Percentiles rank a stretch among this genome's conserved stretches.
Conservation (phyloP, 352 stramenopile species). For the Phytophthora tubulina region DNA sequence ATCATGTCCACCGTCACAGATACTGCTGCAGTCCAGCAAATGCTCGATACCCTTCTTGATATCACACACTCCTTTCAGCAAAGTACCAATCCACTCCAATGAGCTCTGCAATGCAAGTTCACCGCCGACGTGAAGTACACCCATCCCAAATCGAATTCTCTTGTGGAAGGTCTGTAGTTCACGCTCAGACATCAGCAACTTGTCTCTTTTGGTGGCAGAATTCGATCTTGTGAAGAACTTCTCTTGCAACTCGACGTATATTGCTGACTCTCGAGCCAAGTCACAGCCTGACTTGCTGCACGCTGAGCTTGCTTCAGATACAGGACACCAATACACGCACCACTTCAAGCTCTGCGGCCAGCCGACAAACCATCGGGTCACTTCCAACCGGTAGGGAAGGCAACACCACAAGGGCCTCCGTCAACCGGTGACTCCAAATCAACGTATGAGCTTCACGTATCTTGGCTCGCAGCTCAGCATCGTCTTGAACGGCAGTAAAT, state of each 20-base stretch:
- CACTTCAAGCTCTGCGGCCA: conserved; percentile 40
- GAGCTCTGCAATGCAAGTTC: conserved; percentile 33
- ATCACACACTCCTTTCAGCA: conserved; percentile 34
- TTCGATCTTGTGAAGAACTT: conserved; percentile 20
- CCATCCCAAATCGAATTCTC: conserved; percentile 46
- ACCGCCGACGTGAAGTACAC: conserved; percentile 44
- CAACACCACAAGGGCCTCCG: conserved; percentile 19
- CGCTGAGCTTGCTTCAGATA: conserved; percentile 35
- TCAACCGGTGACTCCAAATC: conserved; percentile 49
- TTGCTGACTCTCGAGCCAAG: conserved; percentile 37
- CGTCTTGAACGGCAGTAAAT: conserved; percentile 19
- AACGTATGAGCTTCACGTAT: conserved; percentile 31
- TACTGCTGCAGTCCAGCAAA: conserved; percentile 32
- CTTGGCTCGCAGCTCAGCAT: conserved; percentile 20
- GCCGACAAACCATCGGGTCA: conserved; percentile 41
- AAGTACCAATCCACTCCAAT: conserved; percentile 39
- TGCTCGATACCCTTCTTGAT: conserved; percentile 39
- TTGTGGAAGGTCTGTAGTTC: conserved; percentile 23
- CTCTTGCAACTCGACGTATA: conserved; percentile 36
- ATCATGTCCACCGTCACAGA: neutral
- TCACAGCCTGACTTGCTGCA: conserved; percentile 32
- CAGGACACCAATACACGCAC: conserved; percentile 50
- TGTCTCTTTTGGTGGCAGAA: conserved; percentile 15
- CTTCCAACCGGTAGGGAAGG: conserved; percentile 17
- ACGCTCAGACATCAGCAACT: conserved; percentile 22